These are phyloP conservation scores for Prosopis cineraria DNA, from an alignment of 306 rosid species.

Conservation along the genomic window DNA sequence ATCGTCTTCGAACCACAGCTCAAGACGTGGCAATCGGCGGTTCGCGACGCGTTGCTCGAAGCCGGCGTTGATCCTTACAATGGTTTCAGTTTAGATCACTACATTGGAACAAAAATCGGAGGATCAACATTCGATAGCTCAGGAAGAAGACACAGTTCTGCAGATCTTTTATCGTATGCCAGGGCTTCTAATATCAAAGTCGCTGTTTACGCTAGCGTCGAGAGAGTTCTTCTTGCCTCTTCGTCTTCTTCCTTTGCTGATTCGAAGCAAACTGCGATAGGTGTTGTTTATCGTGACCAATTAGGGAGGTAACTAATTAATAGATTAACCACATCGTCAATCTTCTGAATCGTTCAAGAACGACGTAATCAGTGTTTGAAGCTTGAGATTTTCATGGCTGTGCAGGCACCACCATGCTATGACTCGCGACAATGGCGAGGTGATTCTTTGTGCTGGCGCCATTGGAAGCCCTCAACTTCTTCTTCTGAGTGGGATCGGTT, in stretches of 20 bases:
- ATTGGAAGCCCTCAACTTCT: conserved; percentile 88
- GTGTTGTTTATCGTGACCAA: conserved; percentile 66
- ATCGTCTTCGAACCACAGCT: conserved; percentile 68
- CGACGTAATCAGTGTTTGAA: neutral
- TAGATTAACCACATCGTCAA: neutral
- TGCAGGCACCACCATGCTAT: conserved; percentile 58
- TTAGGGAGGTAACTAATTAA: conserved; percentile 33
- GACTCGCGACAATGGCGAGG: conserved; percentile 62
- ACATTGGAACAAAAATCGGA: conserved; percentile 75
- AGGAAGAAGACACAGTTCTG: conserved; percentile 75
- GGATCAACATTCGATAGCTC: conserved; percentile 75
- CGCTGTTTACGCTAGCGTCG: conserved; percentile 71
- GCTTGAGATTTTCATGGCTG: neutral
- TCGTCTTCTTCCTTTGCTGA: conserved; percentile 33
- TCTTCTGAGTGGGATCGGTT: conserved; percentile 80
- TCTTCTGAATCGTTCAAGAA: neutral
- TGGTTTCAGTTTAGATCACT: conserved; percentile 72
- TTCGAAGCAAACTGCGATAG: conserved; percentile 43
- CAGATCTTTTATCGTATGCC: conserved; percentile 65
- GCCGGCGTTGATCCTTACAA: conserved; percentile 77
- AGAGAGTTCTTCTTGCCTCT: conserved; percentile 56
- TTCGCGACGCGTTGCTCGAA: conserved; percentile 74
- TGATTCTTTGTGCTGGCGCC: conserved; percentile 73
- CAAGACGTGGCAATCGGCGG: conserved; percentile 74
- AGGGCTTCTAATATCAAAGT: conserved; percentile 49